A percentile compares a stretch with the other conserved stretches of the same genome.
Evolutionary conservation across 2,329 filamentous ascomycete genomes (phyloP).

Genomic region (Ophiocordyceps camponoti-rufipedis): DNA sequence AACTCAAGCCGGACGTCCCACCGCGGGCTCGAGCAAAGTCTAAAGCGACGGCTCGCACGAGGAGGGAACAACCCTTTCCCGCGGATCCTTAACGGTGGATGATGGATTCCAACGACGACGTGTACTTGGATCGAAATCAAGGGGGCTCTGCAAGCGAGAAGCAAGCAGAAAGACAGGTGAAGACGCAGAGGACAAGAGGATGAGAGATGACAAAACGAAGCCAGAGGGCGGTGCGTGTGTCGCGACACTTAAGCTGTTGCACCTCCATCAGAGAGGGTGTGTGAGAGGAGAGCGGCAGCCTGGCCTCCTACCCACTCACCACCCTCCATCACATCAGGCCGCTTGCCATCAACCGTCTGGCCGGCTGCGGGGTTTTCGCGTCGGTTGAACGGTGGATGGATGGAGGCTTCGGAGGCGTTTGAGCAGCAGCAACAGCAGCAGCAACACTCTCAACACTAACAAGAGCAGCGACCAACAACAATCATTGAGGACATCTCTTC

Average conservation of each 20-base stretch:
- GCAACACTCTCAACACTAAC: no score
- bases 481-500: no score
- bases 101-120: no score
- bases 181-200: background rate
- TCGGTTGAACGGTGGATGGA: no score
- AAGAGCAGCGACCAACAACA: no score
- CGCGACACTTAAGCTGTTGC: slow-evolving; percentile 1
- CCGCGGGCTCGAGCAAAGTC: background rate
- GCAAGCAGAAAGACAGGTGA: background rate
- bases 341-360: background rate
- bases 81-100: background rate
- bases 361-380: background rate
- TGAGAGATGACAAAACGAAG: background rate
- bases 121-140: background rate
- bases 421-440: no score
- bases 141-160: background rate
- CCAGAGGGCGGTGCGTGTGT: background rate
- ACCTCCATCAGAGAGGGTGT: background rate
- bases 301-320: slow-evolving; percentile 1
- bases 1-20: background rate
- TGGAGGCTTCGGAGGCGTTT: no score
- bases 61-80: background rate
- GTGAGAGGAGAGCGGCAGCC: background rate
- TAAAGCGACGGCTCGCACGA: background rate
- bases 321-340: slow-evolving; percentile 1